These are phyloP conservation scores for Colletotrichum cereale DNA, from an alignment of 2,329 filamentous ascomycete species.

Conservation along the genomic window DNA sequence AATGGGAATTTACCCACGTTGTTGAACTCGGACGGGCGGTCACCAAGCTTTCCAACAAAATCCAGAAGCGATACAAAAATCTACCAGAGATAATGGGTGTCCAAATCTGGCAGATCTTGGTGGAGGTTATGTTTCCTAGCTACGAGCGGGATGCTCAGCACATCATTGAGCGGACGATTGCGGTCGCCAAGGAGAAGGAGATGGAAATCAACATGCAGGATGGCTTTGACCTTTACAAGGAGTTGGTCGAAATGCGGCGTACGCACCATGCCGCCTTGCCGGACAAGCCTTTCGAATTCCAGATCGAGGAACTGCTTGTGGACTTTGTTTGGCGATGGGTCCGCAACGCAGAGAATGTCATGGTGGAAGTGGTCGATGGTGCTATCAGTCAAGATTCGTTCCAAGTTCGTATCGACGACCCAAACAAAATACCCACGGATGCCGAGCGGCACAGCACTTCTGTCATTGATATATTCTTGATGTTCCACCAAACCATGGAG, in stretches of 20 bases:
- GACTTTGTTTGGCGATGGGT: constrained; percentile 99
- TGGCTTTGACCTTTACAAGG: constrained; percentile 92
- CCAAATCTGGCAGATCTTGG: constrained; percentile 75
- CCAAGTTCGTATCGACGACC: constrained; percentile 75
- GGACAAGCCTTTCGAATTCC: constrained; percentile 82
- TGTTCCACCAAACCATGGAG: constrained; percentile 92
- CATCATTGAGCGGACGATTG: constrained; percentile 84
- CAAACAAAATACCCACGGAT: constrained; percentile 75
- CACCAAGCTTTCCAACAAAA: constrained; percentile 86
- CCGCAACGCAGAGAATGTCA: constrained; percentile 80
- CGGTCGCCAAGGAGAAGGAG: constrained; percentile 75
- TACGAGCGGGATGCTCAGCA: constrained; percentile 92
- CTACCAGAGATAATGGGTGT: constrained; percentile 88
- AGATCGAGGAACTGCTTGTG: constrained; percentile 86
- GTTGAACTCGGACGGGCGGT: constrained; percentile 90
- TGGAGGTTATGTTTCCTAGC: constrained; percentile 86
- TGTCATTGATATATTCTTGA: constrained; percentile 91
- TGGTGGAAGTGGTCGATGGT: constrained; percentile 87
- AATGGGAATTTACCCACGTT: constrained; percentile 93
- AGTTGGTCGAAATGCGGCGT: constrained; percentile 84
- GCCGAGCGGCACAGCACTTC: constrained; percentile 93
- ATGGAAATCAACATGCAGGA: constrained; percentile 89
- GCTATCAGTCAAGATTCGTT: constrained; percentile 94
- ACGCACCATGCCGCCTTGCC: constrained; percentile 84
- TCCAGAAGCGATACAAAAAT: constrained; percentile 91